phyloP scores from a whole-genome alignment of 768 basidiomycete species.

The Leccinellum rugosiceps region DNA sequence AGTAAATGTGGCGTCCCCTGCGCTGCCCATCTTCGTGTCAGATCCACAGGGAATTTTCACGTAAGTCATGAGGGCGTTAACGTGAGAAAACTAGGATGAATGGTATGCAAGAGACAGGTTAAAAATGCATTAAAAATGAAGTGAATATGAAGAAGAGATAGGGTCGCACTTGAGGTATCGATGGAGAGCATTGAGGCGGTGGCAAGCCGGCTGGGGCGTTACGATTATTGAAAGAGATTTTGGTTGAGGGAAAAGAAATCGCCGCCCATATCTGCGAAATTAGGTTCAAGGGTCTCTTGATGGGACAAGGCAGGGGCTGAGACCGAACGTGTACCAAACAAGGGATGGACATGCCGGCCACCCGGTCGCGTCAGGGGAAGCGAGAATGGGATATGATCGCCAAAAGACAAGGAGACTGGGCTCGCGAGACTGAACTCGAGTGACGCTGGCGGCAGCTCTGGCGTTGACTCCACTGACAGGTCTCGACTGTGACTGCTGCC shows the following conservation, averaged over 20 bases:
- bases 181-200: constrained; percentile 19
- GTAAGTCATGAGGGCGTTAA: constrained; percentile 17
- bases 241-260: constrained; percentile 42
- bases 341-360: constrained; percentile 24
- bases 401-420: constrained; percentile 37
- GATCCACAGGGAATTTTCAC: constrained; percentile 21
- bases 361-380: constrained; percentile 20
- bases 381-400: constrained; percentile 27
- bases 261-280: constrained; percentile 40
- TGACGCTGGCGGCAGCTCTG: constrained; percentile 39
- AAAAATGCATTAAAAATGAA: constrained; percentile 31
- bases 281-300: constrained; percentile 33
- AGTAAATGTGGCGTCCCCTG: constrained; percentile 6
- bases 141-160: constrained; percentile 26
- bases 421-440: constrained; percentile 39
- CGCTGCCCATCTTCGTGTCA: constrained; percentile 11
- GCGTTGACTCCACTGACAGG: constrained; percentile 55
- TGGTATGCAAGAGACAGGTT: constrained; percentile 34
- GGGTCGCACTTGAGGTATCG: constrained; percentile 29
- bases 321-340: constrained; percentile 40
- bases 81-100: constrained; percentile 25
- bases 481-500: constrained; percentile 40
- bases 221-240: constrained; percentile 46
- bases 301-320: constrained; percentile 39
- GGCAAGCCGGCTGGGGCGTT: constrained; percentile 17